phyloP scores from a whole-genome alignment of 352 stramenopile genomes.

The Phytopythium kandeliae region DNA sequence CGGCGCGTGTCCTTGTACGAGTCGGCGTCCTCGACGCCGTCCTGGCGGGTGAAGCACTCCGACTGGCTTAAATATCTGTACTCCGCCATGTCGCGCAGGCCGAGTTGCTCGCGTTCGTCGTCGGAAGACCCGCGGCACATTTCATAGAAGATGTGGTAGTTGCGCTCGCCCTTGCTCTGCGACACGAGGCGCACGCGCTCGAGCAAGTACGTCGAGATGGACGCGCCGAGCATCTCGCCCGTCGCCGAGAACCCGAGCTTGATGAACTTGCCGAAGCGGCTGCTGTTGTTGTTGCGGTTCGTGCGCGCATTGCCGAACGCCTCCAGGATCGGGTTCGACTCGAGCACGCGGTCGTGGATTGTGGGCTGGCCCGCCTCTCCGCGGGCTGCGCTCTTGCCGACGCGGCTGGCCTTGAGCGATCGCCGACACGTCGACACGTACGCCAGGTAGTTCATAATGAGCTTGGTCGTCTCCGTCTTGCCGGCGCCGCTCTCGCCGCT shows the following conservation, averaged over 20 bases:
- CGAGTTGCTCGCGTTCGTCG: slow-evolving; percentile 42
- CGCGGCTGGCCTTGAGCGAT: slow-evolving; percentile 1
- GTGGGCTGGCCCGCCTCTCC: slow-evolving; percentile 25
- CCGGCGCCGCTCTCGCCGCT: slow-evolving; percentile 93
- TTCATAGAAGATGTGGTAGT: slow-evolving; percentile 99
- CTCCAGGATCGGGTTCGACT: slow-evolving; percentile 95
- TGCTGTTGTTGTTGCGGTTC: slow-evolving; percentile 96
- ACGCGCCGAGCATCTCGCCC: slow-evolving; percentile 75
- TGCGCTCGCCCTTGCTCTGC: slow-evolving; percentile 92
- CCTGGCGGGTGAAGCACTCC: slow-evolving; percentile 61
- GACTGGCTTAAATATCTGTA: slow-evolving; percentile 87
- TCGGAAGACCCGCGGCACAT: slow-evolving; percentile 74
- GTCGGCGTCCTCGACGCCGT: slow-evolving; percentile 71
- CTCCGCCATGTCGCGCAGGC: slow-evolving; percentile 34
- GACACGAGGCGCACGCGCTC: slow-evolving; percentile 94
- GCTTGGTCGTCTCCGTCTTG: slow-evolving; percentile 97
- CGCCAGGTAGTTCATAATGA: slow-evolving; percentile 96
- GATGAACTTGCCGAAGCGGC: slow-evolving; percentile 96
- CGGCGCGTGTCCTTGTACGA: slow-evolving; percentile 70
- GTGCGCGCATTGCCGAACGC: slow-evolving; percentile 95
- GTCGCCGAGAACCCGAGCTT: slow-evolving; percentile 85
- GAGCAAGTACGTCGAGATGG: slow-evolving; percentile 92
- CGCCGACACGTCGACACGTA: slow-evolving; percentile 58
- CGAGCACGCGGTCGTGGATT: slow-evolving; percentile 87
- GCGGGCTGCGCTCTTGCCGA: slow-evolving; percentile 4